phyloP scores from a whole-genome alignment of 1,139 yeast genomes.

The Kurtzmaniella quercitrusa region DNA sequence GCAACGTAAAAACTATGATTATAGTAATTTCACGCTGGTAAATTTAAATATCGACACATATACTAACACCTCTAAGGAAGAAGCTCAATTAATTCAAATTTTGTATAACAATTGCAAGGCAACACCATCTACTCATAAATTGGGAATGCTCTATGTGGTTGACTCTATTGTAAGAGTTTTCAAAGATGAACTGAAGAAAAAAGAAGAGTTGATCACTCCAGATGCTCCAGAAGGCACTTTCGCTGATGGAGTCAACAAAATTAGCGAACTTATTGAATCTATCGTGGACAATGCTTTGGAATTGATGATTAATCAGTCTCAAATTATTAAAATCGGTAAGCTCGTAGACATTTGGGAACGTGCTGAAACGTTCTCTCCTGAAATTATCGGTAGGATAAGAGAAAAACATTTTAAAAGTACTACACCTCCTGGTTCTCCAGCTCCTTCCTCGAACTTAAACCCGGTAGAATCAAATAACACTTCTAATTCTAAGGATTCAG shows the following conservation, averaged over 20 bases:
- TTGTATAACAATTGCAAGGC: constrained; percentile 68
- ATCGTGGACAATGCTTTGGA: constrained; percentile 58
- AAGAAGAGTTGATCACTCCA: constrained; percentile 41
- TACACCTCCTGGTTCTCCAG: constrained; percentile 54
- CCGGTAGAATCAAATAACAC: constrained; percentile 2
- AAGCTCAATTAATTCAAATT: constrained; percentile 55
- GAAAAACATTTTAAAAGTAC: constrained; percentile 55
- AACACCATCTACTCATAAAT: constrained; percentile 76
- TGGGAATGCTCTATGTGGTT: constrained; percentile 86
- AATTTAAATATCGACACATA: neutral
- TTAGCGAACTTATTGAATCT: constrained; percentile 55
- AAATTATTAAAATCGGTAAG: constrained; percentile 71
- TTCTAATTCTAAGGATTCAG: constrained; percentile 39
- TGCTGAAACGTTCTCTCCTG: constrained; percentile 68
- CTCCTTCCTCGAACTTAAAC: constrained; percentile 12
- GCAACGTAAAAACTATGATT: neutral
- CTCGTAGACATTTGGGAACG: constrained; percentile 91
- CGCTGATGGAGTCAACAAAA: constrained; percentile 66
- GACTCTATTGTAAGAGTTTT: constrained; percentile 89
- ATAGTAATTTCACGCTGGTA: neutral
- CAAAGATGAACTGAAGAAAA: constrained; percentile 67
- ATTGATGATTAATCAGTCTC: constrained; percentile 47
- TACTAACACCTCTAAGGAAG: constrained; percentile 28
- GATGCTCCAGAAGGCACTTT: constrained; percentile 66
- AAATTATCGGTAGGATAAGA: constrained; percentile 52